These are phyloP conservation scores for Botrytis deweyae DNA, from an alignment of 2,329 filamentous ascomycete genomes.

Conservation along the genomic window DNA sequence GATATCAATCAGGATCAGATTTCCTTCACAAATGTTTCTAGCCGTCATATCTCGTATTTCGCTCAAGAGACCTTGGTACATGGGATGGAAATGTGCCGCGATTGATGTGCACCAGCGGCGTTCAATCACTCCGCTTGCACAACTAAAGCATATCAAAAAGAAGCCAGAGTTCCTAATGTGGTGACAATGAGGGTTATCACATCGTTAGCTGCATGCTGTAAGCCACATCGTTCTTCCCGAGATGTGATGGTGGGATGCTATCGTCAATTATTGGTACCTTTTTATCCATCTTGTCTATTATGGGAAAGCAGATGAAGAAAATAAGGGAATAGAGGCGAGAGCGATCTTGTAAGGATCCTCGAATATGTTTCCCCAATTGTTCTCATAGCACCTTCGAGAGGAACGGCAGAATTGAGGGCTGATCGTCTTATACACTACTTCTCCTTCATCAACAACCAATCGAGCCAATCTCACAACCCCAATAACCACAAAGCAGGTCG, in stretches of 20 bases:
- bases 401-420: slow-evolving; percentile 2
- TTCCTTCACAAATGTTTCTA: background rate
- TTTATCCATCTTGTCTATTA: background rate
- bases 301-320: background rate
- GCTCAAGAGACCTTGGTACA: background rate
- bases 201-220: slow-evolving; percentile 12
- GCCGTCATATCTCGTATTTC: background rate
- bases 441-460: background rate
- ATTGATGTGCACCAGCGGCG: slow-evolving; percentile 10
- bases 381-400: background rate
- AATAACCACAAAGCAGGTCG: background rate
- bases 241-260: background rate
- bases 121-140: background rate
- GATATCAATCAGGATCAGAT: background rate
- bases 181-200: slow-evolving; percentile 10
- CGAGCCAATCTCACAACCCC: background rate
- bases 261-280: background rate
- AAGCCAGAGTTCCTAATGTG: background rate
- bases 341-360: background rate
- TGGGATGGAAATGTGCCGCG: slow-evolving; percentile 10
- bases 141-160: background rate
- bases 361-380: background rate
- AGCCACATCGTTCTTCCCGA: slow-evolving; percentile 2
- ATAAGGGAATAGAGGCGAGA: background rate
- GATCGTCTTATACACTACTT: slow-evolving; percentile 6